Evolutionary conservation across 2,329 filamentous ascomycete species (phyloP).

Genomic region (Monosporascus sp.): DNA sequence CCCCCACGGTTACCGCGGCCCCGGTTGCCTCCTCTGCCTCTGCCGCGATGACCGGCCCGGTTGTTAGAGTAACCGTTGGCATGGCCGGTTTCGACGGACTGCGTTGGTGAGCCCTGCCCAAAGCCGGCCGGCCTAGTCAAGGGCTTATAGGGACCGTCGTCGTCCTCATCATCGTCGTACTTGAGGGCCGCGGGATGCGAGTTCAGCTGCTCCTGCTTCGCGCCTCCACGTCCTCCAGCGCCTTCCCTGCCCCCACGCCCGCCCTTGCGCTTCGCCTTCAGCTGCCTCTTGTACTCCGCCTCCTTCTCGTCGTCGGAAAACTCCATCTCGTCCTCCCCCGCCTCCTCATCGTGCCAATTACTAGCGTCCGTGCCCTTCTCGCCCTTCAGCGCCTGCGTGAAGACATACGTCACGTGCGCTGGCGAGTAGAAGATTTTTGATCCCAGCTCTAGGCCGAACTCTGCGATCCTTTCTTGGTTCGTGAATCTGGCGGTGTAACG

Average conservation of each 20-base stretch:
- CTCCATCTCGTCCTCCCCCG: conserved; percentile 79
- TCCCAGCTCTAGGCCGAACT: conserved; percentile 62
- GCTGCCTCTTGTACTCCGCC: conserved; percentile 67
- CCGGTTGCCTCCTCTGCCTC: conserved; percentile 39
- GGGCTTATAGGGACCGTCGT: conserved; percentile 65
- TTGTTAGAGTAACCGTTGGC: conserved; percentile 25
- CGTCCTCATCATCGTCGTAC: conserved; percentile 62
- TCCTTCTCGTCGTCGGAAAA: conserved; percentile 97
- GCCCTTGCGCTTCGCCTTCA: conserved; percentile 60
- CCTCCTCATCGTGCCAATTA: conserved; percentile 91
- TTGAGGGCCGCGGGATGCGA: conserved; percentile 43
- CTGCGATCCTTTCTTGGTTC: conserved; percentile 60
- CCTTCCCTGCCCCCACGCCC: conserved; percentile 33
- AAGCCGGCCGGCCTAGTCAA: conserved; percentile 64
- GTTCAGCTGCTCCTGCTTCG: conserved; percentile 30
- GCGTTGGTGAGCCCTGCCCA: conserved; percentile 40
- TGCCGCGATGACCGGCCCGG: conserved; percentile 42
- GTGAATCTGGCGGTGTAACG: conserved; percentile 79
- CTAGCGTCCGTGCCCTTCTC: conserved; percentile 90
- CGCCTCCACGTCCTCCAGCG: conserved; percentile 29
- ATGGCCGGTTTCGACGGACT: conserved; percentile 31
- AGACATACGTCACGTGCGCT: conserved; percentile 74
- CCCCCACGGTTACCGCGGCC: conserved; percentile 35
- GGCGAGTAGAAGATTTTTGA: conserved; percentile 75
- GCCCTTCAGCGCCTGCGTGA: conserved; percentile 74